Conservation (phyloP, 495 filamentous ascomycete genomes). For the Penicillium silybi region DNA sequence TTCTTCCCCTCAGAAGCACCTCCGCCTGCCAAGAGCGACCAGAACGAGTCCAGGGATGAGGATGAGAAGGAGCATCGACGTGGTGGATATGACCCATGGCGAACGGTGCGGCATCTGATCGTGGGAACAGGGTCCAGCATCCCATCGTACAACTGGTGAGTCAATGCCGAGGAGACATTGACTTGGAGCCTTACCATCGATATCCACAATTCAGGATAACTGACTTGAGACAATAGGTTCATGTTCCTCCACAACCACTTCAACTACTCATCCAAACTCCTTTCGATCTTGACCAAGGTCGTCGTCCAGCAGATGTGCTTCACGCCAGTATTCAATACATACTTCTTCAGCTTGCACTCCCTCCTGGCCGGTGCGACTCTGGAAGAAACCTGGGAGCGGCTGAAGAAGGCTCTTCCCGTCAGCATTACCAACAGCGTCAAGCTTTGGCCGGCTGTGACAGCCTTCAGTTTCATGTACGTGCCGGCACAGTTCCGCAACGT, state of each 20-base stretch:
- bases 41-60: not conserved
- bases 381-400: constrained; percentile 60
- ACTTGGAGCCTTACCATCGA: not conserved
- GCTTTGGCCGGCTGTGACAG: constrained; percentile 86
- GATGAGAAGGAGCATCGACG: constrained; percentile 28
- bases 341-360: constrained; percentile 87
- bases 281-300: constrained; percentile 73
- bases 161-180: not conserved
- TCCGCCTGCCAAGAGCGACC: constrained; percentile 4
- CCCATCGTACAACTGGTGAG: constrained; percentile 75
- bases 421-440: constrained; percentile 78
- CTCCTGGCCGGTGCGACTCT: constrained; percentile 55
- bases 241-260: constrained; percentile 73
- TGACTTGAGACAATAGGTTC: constrained; percentile 52
- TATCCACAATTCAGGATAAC: not conserved
- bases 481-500: constrained; percentile 72
- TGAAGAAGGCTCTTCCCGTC: constrained; percentile 71
- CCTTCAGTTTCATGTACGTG: constrained; percentile 82
- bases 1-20: constrained; percentile 38
- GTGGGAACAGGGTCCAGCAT: constrained; percentile 71
- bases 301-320: constrained; percentile 76
- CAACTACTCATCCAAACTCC: constrained; percentile 69
- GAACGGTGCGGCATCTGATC: constrained; percentile 65
- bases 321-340: constrained; percentile 82
- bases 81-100: constrained; percentile 61